Evolutionary conservation across 2,329 filamentous ascomycete species (phyloP), one percentile per base, ranked within the genome.

Genomic region (Trichoderma guizhouense): DNA sequence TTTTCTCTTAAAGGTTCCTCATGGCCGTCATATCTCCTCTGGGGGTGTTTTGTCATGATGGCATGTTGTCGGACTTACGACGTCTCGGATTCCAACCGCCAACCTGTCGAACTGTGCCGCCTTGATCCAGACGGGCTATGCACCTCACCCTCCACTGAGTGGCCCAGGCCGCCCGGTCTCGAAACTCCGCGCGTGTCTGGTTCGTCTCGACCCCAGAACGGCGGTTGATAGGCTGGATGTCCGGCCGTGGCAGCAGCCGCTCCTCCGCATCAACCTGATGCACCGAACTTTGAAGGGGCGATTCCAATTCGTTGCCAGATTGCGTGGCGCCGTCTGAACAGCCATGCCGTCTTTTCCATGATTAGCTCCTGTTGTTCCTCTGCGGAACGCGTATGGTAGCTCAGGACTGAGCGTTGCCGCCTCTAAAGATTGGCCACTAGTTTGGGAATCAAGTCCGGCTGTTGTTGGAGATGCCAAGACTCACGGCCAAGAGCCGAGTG

Each of bases 141-240:
- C 64, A 68, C 34, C 51, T 43, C 47, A 7, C 28, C 55, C 65
- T 39, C 34, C 26, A 57, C 24, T 64, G 68, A 67, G 26, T 71
- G 70, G 70, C 26, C 55, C 30, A 67, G 70, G 63, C 70, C 55
- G 55, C 53, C 57, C 51, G 53, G 39, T 71, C 30, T 53, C 57
- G 63, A 71, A 62, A 71, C 70, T 39, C 18, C 43, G 55, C 9
- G 36, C 24, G 36, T 66, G 61, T 47, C 69, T 32, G 60, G 60
- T 64, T 64, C 14, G 53, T 71, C 47, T 58, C 28, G 51, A 57
- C 39, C 34, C 34, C 24, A 43, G 26, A 32, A 30, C 61, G 51
- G 61, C 21, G n/a, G 43, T 58, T 71, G 34, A 43, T 64, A 64
- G 69, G 60, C 36, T 39, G 51, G 28, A 30, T 24, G 6, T 18